Conservation (phyloP, 2,329 filamentous ascomycete genomes). For the Botrytis porri region DNA sequence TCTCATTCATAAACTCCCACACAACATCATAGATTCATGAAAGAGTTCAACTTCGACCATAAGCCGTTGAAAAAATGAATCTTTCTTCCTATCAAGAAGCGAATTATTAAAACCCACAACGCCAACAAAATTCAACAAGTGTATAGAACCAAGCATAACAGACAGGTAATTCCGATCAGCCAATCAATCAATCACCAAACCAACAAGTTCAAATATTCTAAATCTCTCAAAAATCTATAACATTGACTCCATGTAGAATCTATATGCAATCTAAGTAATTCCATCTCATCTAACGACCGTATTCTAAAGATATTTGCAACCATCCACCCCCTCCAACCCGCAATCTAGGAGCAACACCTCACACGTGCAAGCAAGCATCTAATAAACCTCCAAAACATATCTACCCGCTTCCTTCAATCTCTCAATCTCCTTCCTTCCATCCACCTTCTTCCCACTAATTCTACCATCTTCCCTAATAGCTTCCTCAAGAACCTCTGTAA, state of each 20-base stretch:
- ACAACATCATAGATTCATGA: no score
- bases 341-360: background rate
- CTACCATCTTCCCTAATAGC: conserved; percentile 76
- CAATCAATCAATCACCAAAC: background rate
- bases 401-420: conserved; percentile 90
- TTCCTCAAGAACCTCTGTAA: conserved; percentile 90
- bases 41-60: no score
- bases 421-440: conserved; percentile 89
- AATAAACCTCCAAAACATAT: conserved; percentile 97
- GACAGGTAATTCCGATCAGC: background rate
- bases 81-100: no score
- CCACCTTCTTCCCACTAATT: conserved; percentile 72
- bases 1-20: no score
- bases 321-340: background rate
- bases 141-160: no score
- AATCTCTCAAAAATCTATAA: background rate
- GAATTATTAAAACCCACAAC: no score
- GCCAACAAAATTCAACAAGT: no score
- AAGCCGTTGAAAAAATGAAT: no score
- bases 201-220: no score
- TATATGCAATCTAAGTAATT: background rate
- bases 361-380: background rate
- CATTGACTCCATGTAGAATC: background rate
- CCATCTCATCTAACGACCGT: conserved; percentile 2
- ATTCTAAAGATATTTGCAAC: background rate